Base-by-base conservation (phyloP, 306 rosid species). In the Elaeagnus macrophylla region DNA sequence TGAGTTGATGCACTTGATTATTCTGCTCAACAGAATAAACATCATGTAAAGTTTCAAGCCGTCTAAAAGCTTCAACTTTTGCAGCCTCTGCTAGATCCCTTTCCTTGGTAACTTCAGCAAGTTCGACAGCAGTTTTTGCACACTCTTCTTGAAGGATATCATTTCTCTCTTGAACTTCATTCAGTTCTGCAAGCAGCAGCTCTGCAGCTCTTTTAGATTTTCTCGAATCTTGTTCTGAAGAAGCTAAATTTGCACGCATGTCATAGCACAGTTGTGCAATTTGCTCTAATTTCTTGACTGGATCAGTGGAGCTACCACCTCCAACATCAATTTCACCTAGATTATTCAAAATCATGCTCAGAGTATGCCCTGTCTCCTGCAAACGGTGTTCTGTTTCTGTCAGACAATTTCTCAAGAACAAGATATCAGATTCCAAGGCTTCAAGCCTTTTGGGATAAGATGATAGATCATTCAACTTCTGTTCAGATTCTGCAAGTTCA, bases 131-230 rank as follows among this genome's bases (percentile, higher is more conserved):
- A 68, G 72, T 76, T 62, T 76, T 80, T 48, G 75, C 81, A 3
- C 84, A 79, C 78, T 91, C 95, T 67, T 91, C 99, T 65, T 84
- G 99, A 62, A 87, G 83, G 76, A 70, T 61, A 57, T 91, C 99
- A 77, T 87, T 91, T 72, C 95, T 91, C 67, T 91, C 99, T 82
- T 91, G 96, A 63, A 84, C 96, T 77, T 91, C 99, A 61, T 91
- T 87, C 81, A 91, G 48, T 69, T 91, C 99, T 37, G 95, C 89
- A 72, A 84, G 80, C 55, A 91, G 96, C 51, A 91, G 83, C 70
- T 87, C 89, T 43, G 96, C 77, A 65, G 99, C 87, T 77, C 93
- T 84, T 66, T 72, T 80, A 50, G 96, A 91, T 78, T 87, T 91
- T 79, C 67, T 77, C 7, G 75, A 74, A 68, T 80, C 94, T 73